These are phyloP conservation scores for Aquanectria penicillioides DNA, from an alignment of 2,329 filamentous ascomycete species.

Conservation along the genomic window DNA sequence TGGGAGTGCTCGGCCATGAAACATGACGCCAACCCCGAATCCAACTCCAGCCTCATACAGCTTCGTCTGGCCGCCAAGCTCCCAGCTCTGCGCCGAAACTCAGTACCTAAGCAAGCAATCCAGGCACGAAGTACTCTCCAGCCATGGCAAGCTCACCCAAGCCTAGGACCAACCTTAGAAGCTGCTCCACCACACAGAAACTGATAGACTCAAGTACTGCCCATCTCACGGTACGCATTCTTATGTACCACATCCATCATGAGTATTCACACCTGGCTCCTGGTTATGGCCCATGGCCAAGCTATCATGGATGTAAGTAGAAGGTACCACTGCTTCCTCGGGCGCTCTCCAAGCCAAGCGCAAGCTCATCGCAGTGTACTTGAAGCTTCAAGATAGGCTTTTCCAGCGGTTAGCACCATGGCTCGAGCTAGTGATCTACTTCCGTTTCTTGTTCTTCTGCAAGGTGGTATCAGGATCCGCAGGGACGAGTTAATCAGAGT, in stretches of 20 bases:
- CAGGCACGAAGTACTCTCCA: no score
- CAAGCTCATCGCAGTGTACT: constrained; percentile 2
- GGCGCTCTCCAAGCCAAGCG: not conserved
- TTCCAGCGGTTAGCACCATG: no score
- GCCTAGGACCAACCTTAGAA: not conserved
- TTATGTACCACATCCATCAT: no score
- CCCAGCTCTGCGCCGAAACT: not conserved
- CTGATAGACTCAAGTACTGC: no score
- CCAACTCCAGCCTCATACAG: not conserved
- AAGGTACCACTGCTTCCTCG: no score
- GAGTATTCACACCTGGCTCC: constrained; percentile 7
- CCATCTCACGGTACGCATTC: constrained; percentile 2
- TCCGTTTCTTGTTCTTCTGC: not conserved
- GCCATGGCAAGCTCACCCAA: not conserved
- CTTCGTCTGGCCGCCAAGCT: no score
- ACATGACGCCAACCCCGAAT: not conserved
- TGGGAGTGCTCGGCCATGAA: no score
- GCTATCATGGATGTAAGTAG: not conserved
- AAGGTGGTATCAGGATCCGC: not conserved
- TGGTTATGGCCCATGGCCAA: not conserved
- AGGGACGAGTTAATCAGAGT: not conserved
- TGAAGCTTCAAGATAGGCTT: not conserved
- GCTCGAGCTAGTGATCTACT: no score
- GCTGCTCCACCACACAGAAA: no score
- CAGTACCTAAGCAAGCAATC: not conserved